Evolutionary conservation across 1,284 basidiomycete genomes (phyloP).

Genomic region (Coniferiporia sulphurascens): DNA sequence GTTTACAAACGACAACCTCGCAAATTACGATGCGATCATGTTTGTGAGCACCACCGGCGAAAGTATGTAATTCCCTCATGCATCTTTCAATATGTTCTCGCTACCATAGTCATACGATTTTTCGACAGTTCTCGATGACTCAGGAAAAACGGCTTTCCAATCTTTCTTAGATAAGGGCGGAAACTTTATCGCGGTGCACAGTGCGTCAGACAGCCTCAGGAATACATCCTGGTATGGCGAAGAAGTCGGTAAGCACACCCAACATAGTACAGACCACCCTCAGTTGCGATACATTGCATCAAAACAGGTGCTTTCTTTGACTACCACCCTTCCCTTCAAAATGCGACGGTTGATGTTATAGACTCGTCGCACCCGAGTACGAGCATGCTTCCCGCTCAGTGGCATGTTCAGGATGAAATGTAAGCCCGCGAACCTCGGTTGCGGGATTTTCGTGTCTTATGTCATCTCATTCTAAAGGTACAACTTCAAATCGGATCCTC

Average conservation of each 20-base stretch:
- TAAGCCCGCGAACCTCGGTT: constrained; percentile 24
- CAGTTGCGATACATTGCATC: not conserved
- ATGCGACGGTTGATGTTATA: constrained; percentile 59
- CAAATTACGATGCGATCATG: constrained; percentile 59
- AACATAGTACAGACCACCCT: not conserved
- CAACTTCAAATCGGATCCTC: constrained; percentile 75
- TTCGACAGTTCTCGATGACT: constrained; percentile 53
- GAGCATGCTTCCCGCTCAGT: constrained; percentile 54
- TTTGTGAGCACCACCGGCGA: constrained; percentile 74
- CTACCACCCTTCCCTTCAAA: constrained; percentile 66
- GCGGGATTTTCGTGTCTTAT: not conserved
- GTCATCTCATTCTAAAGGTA: constrained; percentile 41
- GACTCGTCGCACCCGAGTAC: constrained; percentile 64
- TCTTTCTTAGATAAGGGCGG: constrained; percentile 66
- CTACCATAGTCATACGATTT: not conserved
- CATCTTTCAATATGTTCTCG: not conserved
- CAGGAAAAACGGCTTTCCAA: constrained; percentile 58
- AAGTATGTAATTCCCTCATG: constrained; percentile 31
- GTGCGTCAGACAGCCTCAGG: constrained; percentile 63
- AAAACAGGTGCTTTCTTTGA: constrained; percentile 62
- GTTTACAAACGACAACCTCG: constrained; percentile 55
- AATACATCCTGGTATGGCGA: constrained; percentile 61
- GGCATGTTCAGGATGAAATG: constrained; percentile 63
- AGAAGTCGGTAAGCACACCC: constrained; percentile 36
- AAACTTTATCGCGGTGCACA: constrained; percentile 66